Evolutionary conservation across 1,284 basidiomycete species (phyloP), one percentile per base, ranked within the genome.

Genomic region (Ustilago shanxiensis): DNA sequence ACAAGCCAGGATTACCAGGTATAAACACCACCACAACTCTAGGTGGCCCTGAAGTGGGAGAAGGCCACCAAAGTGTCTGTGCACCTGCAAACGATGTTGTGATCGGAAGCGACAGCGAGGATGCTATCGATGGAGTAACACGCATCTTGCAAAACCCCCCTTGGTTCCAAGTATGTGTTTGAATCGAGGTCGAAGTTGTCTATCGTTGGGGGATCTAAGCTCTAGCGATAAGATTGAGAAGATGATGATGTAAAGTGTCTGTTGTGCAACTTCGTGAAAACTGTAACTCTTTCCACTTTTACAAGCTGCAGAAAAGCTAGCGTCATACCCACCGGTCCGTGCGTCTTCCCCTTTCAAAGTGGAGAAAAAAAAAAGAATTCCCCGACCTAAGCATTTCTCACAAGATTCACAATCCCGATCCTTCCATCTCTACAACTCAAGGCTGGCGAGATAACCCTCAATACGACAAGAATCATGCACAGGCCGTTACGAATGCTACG

Each of bases 1-100:
- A 33, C 6, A 83, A 28, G 4, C 81, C 81, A 0, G 81, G 81
- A 56, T 83, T 83, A 47, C 81, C 81, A 0, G 79, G 79, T 31
- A 83, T 75, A 54, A 83, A 82, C 50, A 83, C 57, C 1, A 83
- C 45, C 14, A 80, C 66, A 1, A 79, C 64, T 8, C 62, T 58
- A 3, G 80, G 80, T 6, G 60, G 55, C 0, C 7, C 1, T 1
- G 62, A 29, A 3, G 56, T 52, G 16, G 63, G 16, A 1, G 50
- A 57, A 0, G 78, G 80, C 72, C 76, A 81, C 75, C 72, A 78
- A 4, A 77, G 66, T 13, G 76, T 60, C 26, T 72, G 67, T 10
- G 75, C 73, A 5, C 78, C 78, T 1, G 66, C 75, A 41, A 76
- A 79, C 1, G 74, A 60, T 0, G 78, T 73, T 1, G 35, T 37